Conservation (phyloP, 2,329 filamentous ascomycete genomes). For the Lecanicillium sp. region DNA sequence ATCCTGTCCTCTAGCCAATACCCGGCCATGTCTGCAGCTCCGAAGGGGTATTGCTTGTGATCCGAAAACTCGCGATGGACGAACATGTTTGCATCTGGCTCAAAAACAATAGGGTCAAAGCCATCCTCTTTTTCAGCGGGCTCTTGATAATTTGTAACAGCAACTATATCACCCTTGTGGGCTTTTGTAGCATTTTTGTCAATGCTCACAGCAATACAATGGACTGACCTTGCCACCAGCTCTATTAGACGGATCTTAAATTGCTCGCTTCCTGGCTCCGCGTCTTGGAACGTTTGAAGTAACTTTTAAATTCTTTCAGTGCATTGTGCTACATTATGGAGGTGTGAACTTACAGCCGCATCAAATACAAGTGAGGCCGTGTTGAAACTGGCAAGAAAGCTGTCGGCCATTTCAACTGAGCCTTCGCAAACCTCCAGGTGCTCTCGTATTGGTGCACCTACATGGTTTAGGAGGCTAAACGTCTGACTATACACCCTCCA, state of each 20-base stretch:
- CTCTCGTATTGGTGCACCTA: not conserved
- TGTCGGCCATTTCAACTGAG: not conserved
- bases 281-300: not conserved
- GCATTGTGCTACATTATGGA: no score
- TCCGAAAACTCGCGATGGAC: constrained; percentile 8
- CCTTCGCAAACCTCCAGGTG: not conserved
- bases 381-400: not conserved
- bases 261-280: not conserved
- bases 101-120: not conserved
- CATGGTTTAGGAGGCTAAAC: not conserved
- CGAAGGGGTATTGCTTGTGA: constrained; percentile 19
- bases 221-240: not conserved
- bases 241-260: constrained; percentile 1
- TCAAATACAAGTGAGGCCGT: not conserved
- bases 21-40: constrained; percentile 14
- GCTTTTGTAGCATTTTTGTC: not conserved
- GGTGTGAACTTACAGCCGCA: not conserved
- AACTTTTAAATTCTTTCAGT: not conserved
- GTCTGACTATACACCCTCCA: not conserved
- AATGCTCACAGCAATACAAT: constrained; percentile 4
- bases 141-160: not conserved
- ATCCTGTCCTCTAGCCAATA: constrained; percentile 22
- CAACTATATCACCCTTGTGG: constrained; percentile 1
- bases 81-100: not conserved
- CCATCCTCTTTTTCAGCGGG: not conserved